Evolutionary conservation across 2,329 filamentous ascomycete genomes (phyloP), one percentile per base, ranked within the genome.

Genomic region (Gnomoniopsis sp.): DNA sequence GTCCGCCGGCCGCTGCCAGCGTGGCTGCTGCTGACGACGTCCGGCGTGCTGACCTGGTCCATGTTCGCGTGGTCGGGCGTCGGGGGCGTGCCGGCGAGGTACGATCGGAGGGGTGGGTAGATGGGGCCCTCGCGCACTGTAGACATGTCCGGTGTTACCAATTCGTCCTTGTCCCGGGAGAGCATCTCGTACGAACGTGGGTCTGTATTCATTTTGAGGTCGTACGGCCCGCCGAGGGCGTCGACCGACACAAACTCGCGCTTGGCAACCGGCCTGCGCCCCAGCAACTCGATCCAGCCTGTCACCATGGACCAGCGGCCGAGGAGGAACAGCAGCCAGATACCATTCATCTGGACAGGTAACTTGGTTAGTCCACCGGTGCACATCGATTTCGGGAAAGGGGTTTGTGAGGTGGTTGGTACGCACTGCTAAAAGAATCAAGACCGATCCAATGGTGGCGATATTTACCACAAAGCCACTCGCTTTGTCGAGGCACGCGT

Each of bases 201-300:
- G 66, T 87, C 85, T 59, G 60, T 59, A 43, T 62, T 59, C 71
- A 83, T 81, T 64, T 86, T 86, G 60, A 81, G 72, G 60, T 84
- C 80, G 66, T 76, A 70, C 55, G 73, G 74, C 62, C 83, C 83
- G 47, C 53, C 53, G 34, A 56, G 53, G 49, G 92, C 91, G 70
- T 97, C 93, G 49, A 89, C 87, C 43, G 91, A 96, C 63, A 96
- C 89, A 67, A 97, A 98, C 72, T 98, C 93, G 66, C 85, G 84
- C 69, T 88, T 85, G 60, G 74, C 77, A 55, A 78, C 75, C 61
- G 85, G 74, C 51, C 77, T 69, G 41, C 73, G 71, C 56, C 72
- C 76, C 64, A 87, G 72, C 46, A 93, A 75, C 26, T 96, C 87
- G 46, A 79, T 65, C 95, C 95, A 99, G 62, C 89, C 95, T 3